Percentiles rank a stretch among this genome's conserved stretches.
Evolutionary conservation across 2,329 filamentous ascomycete genomes (phyloP).

Genomic region (Talaromyces marneffei): DNA sequence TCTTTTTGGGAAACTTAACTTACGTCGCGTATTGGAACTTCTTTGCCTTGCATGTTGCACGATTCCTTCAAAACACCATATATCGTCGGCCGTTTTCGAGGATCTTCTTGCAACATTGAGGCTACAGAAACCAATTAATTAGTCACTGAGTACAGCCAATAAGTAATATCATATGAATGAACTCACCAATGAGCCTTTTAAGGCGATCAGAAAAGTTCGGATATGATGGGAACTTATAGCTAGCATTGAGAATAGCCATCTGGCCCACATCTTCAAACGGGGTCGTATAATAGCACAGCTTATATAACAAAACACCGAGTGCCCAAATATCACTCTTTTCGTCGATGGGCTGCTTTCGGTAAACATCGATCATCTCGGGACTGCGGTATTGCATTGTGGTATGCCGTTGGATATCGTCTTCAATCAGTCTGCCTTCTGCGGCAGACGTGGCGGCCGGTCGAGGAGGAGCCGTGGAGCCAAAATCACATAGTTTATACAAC

Average conservation of each 20-base stretch:
- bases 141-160: background rate
- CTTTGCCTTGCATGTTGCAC: constrained; percentile 80
- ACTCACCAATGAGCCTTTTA: constrained; percentile 78
- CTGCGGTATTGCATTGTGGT: constrained; percentile 96
- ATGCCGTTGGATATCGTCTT: constrained; percentile 95
- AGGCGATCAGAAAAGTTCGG: constrained; percentile 83
- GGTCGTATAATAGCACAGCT: constrained; percentile 98
- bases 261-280: constrained; percentile 97
- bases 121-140: constrained; percentile 43
- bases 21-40: constrained; percentile 85
- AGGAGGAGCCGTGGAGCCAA: constrained; percentile 83
- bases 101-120: constrained; percentile 84
- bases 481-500: constrained; percentile 95
- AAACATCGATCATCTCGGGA: constrained; percentile 98
- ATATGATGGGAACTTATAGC: constrained; percentile 83
- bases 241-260: constrained; percentile 93
- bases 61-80: constrained; percentile 86
- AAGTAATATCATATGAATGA: background rate
- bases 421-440: constrained; percentile 82
- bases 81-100: constrained; percentile 76
- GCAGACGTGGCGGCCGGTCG: constrained; percentile 78
- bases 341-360: constrained; percentile 90
- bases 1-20: constrained; percentile 27
- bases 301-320: constrained; percentile 88
- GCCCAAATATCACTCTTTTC: constrained; percentile 99